Conservation (phyloP, 2,329 filamentous ascomycete genomes). For the Colletotrichum nymphaeae region DNA sequence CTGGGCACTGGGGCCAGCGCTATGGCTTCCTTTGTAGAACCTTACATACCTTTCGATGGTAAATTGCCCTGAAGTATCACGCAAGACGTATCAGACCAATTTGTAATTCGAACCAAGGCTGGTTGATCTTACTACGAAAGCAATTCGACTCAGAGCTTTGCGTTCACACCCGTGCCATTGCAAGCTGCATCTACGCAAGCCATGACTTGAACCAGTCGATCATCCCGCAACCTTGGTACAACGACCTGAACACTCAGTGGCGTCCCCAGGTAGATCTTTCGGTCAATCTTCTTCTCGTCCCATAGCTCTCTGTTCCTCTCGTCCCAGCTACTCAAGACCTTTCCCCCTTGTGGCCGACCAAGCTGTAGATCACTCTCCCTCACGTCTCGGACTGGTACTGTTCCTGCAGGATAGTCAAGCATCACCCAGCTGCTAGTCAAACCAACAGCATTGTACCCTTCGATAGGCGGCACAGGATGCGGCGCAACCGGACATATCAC, state of each 20-base stretch:
- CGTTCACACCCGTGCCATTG: background rate
- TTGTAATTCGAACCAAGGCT: too few species aligned
- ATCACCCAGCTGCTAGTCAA: conserved; percentile 52
- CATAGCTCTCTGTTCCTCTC: conserved; percentile 20
- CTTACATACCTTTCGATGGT: background rate
- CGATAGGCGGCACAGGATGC: conserved; percentile 64
- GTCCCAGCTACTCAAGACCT: conserved; percentile 16
- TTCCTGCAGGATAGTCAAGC: conserved; percentile 50
- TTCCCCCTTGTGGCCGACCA: conserved; percentile 6
- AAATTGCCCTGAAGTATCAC: background rate
- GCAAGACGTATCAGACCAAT: background rate
- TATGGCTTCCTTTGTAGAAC: background rate
- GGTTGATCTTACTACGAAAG: background rate
- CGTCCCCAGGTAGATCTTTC: conserved; percentile 18
- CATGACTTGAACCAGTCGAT: conserved; percentile 22
- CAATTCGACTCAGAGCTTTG: background rate
- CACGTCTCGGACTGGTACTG: conserved; percentile 40
- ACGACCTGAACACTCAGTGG: conserved; percentile 22
- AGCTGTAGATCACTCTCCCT: conserved; percentile 21
- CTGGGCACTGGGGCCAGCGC: background rate
- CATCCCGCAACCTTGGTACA: conserved; percentile 24
- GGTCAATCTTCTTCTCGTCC: conserved; percentile 26
- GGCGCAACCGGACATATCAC: conserved; percentile 70
- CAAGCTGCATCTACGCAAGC: conserved; percentile 1
- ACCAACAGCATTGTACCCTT: conserved; percentile 37